phyloP scores from a whole-genome alignment of 352 stramenopile species.

The Plasmopara halstedii region DNA sequence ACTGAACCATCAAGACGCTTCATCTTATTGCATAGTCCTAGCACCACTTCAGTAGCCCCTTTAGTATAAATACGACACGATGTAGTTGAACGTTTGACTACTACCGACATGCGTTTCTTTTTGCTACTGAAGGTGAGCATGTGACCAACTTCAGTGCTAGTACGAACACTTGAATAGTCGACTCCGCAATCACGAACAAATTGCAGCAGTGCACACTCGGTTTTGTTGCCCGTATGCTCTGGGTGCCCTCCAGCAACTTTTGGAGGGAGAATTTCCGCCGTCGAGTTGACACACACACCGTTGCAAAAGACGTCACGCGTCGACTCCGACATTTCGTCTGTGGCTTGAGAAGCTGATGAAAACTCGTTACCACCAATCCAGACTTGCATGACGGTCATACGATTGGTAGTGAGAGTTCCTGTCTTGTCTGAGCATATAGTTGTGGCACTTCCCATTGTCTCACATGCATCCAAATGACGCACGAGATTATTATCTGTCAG shows the following conservation, averaged over 20 bases:
- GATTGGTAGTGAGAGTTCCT: slow-evolving; percentile 94
- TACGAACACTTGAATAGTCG: slow-evolving; percentile 46
- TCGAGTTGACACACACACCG: slow-evolving; percentile 67
- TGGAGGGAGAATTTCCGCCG: slow-evolving; percentile 52
- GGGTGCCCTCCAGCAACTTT: slow-evolving; percentile 44
- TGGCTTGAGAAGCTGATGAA: slow-evolving; percentile 33
- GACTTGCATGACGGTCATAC: slow-evolving; percentile 94
- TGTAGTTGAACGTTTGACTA: slow-evolving; percentile 35
- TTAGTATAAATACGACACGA: slow-evolving; percentile 74
- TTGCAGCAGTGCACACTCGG: slow-evolving; percentile 66
- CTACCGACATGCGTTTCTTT: slow-evolving; percentile 80
- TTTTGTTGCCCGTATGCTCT: slow-evolving; percentile 80
- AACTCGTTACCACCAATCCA: slow-evolving; percentile 69
- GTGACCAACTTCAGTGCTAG: slow-evolving; percentile 45
- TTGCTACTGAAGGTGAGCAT: slow-evolving; percentile 82
- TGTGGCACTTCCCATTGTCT: slow-evolving; percentile 93
- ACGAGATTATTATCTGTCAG: slow-evolving; percentile 86
- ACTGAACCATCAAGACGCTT: slow-evolving; percentile 58
- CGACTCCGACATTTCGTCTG: slow-evolving; percentile 49
- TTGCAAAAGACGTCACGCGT: slow-evolving; percentile 65
- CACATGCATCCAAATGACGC: slow-evolving; percentile 78
- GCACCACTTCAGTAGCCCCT: slow-evolving; percentile 63
- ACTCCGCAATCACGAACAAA: slow-evolving; percentile 66
- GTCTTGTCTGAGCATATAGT: slow-evolving; percentile 98
- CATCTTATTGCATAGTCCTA: slow-evolving; percentile 64